These are phyloP conservation scores for Trametes gibbosa DNA, from an alignment of 768 basidiomycete genomes.

Conservation along the genomic window DNA sequence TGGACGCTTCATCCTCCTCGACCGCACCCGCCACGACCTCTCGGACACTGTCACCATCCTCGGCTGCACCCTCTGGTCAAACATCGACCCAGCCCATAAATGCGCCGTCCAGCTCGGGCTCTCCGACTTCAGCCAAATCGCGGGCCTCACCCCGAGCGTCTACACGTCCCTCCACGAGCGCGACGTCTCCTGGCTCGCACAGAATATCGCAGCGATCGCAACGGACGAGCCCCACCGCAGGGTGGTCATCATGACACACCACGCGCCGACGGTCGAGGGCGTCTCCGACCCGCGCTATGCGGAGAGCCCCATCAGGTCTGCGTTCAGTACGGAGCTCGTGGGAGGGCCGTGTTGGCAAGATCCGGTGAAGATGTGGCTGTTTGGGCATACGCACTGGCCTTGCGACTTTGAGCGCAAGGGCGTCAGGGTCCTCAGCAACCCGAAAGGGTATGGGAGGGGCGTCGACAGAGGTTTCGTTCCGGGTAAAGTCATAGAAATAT, in stretches of 20 bases:
- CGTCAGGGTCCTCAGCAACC: conserved; percentile 37
- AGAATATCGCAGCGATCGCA: conserved; percentile 25
- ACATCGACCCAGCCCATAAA: conserved; percentile 28
- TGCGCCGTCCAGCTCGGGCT: conserved; percentile 29
- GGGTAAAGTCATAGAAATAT: conserved; percentile 7
- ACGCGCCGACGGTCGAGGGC: conserved; percentile 38
- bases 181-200: conserved; percentile 36
- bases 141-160: conserved; percentile 24
- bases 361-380: conserved; percentile 37
- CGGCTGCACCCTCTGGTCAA: conserved; percentile 42
- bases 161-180: conserved; percentile 27
- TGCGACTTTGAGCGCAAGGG: conserved; percentile 36
- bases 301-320: conserved; percentile 27
- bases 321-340: conserved; percentile 34
- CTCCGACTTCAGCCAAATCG: conserved; percentile 36
- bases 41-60: conserved; percentile 34
- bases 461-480: not conserved
- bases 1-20: conserved; percentile 33
- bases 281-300: conserved; percentile 33
- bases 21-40: conserved; percentile 35
- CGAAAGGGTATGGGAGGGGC: conserved; percentile 29
- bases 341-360: conserved; percentile 26
- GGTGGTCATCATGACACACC: conserved; percentile 39
- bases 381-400: conserved; percentile 41
- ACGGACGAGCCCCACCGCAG: conserved; percentile 29